Conservation (phyloP, 805 yeast genomes). For the Yarrowia deformans region DNA sequence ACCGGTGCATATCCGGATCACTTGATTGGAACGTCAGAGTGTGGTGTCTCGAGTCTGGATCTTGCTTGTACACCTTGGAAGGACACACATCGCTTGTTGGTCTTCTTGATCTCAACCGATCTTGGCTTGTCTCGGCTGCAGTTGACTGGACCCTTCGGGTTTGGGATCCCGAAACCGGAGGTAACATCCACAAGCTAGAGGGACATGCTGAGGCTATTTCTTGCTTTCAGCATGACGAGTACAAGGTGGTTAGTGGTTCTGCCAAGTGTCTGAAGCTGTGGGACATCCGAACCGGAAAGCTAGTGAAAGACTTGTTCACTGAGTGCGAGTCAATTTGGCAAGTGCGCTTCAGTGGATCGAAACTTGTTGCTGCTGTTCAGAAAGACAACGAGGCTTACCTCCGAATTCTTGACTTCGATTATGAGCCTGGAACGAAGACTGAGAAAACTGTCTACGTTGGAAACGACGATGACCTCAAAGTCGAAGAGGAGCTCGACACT, state of each 20-base stretch:
- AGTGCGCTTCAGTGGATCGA: conserved; percentile 80
- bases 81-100: conserved; percentile 95
- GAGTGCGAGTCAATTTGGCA: conserved; percentile 95
- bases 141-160: conserved; percentile 91
- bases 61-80: conserved; percentile 69
- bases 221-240: conserved; percentile 88
- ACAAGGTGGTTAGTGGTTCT: conserved; percentile 85
- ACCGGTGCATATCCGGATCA: conserved; percentile 87
- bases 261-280: conserved; percentile 87
- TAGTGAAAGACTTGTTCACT: conserved; percentile 71
- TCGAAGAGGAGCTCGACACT: conserved; percentile 1
- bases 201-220: conserved; percentile 91
- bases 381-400: conserved; percentile 71
- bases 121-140: conserved; percentile 88
- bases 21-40: conserved; percentile 87
- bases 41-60: conserved; percentile 87
- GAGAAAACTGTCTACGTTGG: conserved; percentile 37
- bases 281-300: conserved; percentile 79
- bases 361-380: conserved; percentile 93
- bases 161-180: conserved; percentile 85
- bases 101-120: conserved; percentile 74
- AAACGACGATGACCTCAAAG: conserved; percentile 1
- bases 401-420: conserved; percentile 83
- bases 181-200: conserved; percentile 68
- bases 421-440: conserved; percentile 44